phyloP scores from a whole-genome alignment of 2,329 filamentous ascomycete genomes.

The Beauveria varroae region DNA sequence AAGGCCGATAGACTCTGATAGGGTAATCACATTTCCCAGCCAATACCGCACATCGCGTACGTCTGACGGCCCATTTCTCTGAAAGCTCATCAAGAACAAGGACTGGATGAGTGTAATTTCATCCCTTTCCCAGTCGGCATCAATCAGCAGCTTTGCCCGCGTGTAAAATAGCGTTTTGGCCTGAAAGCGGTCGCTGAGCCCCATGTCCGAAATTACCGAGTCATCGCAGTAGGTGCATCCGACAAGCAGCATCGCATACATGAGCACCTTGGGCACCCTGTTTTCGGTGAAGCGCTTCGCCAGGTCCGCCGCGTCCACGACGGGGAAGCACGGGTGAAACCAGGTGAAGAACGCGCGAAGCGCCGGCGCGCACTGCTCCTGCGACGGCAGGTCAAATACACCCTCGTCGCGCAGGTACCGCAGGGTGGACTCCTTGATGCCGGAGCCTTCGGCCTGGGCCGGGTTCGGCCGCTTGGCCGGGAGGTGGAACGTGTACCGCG shows the following conservation, averaged over 20 bases:
- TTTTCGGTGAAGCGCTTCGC: conserved; percentile 30
- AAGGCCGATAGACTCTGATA: conserved; percentile 42
- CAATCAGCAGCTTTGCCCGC: conserved; percentile 42
- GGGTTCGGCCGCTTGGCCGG: conserved; percentile 20
- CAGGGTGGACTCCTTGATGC: conserved; percentile 39
- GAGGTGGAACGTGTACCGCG: conserved; percentile 24
- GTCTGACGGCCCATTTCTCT: conserved; percentile 41
- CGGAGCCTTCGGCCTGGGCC: conserved; percentile 17
- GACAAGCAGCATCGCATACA: conserved; percentile 48
- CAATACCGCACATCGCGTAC: conserved; percentile 43
- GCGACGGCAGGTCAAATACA: conserved; percentile 37
- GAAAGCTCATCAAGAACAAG: conserved; percentile 48
- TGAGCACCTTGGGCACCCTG: conserved; percentile 39
- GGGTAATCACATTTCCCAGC: conserved; percentile 41
- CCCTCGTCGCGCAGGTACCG: conserved; percentile 40
- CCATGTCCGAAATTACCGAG: conserved; percentile 33
- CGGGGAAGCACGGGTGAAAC: conserved; percentile 50
- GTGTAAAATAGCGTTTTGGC: conserved; percentile 44
- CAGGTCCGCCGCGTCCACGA: conserved; percentile 40
- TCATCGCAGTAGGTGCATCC: conserved; percentile 46
- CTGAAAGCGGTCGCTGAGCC: conserved; percentile 39
- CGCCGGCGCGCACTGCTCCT: conserved; percentile 32
- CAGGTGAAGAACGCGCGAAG: conserved; percentile 46
- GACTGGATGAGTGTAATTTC: conserved; percentile 42
- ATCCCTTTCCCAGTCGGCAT: conserved; percentile 45